These are phyloP conservation scores for Cephaloascus albidus DNA, from an alignment of 805 yeast species.

Conservation along the genomic window DNA sequence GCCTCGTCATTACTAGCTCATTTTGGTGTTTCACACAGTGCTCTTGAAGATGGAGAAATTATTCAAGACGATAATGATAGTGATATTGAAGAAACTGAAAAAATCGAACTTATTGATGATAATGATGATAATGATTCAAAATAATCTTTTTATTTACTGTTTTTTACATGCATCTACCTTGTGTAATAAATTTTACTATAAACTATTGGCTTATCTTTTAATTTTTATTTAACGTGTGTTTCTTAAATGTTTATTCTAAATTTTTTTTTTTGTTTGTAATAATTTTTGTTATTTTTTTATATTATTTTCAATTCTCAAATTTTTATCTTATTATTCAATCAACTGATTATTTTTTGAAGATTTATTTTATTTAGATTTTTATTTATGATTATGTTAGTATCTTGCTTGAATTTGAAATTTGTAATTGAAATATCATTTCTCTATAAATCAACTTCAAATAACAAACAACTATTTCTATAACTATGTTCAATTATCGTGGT, in stretches of 20 bases:
- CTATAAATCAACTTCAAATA: constrained; percentile 33
- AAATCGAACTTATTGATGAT: not conserved
- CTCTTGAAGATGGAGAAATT: constrained; percentile 14
- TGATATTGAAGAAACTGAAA: constrained; percentile 2
- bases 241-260: not conserved
- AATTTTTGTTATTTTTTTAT: not conserved
- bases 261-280: not conserved
- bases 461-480: constrained; percentile 38
- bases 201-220: too few relatives aligned
- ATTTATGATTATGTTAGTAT: too few relatives aligned
- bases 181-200: not conserved
- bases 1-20: constrained; percentile 56
- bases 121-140: not conserved
- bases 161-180: not conserved
- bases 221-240: not conserved
- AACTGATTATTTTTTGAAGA: too few relatives aligned
- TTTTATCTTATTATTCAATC: not conserved
- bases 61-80: constrained; percentile 12
- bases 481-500: constrained; percentile 36
- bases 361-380: too few relatives aligned
- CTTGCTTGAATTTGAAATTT: too few relatives aligned
- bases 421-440: too few relatives aligned
- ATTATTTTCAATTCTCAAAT: not conserved
- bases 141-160: not conserved
- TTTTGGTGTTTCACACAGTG: constrained; percentile 26